Base-by-base conservation (phyloP, 768 basidiomycete genomes). In the Boletus reticulatus region DNA sequence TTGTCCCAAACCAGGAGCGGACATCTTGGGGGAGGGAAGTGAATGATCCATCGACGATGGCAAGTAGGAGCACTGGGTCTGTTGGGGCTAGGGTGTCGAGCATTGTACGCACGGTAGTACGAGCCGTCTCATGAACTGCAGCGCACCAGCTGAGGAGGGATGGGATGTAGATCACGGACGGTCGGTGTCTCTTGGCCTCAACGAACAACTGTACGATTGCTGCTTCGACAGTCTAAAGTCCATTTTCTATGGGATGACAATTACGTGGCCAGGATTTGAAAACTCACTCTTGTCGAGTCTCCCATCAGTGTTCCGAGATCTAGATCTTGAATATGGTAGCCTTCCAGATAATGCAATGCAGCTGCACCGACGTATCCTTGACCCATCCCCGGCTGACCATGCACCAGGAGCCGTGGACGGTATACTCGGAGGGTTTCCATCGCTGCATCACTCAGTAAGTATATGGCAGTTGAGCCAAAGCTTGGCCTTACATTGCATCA, bases 111-210 rank as follows among this genome's bases (percentile, higher is more conserved):
- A 98, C 83, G 0, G 94, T 96, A 3, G 88, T 81, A 11, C 94
- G 81, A 1, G 93, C 81, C 0, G 88, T 87, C 62, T 98, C 94
- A 1, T 88, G 82, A 22, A 98, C 83, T 3, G 93, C 85, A 1
- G 85, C 77, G 60, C 89, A 89, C 94, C 95, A 98, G 1, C 87
- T 82, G 1, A 84, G 65, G 7, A 99, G 81, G 2, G 92, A 90
- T 0, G 96, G 96, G 31, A 99, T 92, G 71, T 95, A 98, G 46
- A 99, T 83, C 37, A 98, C 88, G 0, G 94, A 94, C 0, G 97
- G 97, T 63, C 96, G 94, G 68, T 97, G 92, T 27, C 96, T 86
- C 68, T 98, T 98, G 1, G 96, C 97, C 70, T 99, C 97, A 20
- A 95, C 81, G 66, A 99, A 98, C 17, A 97, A 78, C 63, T 98